Conservation (phyloP, 164 flowering plant genomes). For the Annona squamosa region DNA sequence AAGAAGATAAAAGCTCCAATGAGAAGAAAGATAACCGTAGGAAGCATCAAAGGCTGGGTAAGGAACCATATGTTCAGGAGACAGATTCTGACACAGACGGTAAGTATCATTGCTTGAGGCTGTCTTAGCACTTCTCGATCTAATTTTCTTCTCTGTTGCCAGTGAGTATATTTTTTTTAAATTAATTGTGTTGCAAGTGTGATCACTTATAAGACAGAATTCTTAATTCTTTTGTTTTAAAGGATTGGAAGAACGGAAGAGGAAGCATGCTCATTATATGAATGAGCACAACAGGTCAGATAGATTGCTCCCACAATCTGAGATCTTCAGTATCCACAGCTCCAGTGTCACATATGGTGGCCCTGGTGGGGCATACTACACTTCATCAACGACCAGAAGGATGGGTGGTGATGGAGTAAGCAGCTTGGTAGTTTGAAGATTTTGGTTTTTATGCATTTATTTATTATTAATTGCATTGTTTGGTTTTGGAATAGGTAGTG, state of each 20-base stretch:
- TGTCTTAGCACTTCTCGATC: not conserved
- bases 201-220: not conserved
- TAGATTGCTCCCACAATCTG: slow-evolving; percentile 23
- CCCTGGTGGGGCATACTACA: slow-evolving; percentile 73
- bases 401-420: slow-evolving; percentile 84
- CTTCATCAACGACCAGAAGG: slow-evolving; percentile 67
- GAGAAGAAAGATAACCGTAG: slow-evolving; percentile 23
- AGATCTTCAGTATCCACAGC: slow-evolving; percentile 52
- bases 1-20: slow-evolving; percentile 11
- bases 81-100: slow-evolving; percentile 63
- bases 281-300: slow-evolving; percentile 21
- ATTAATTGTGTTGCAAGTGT: not conserved
- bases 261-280: slow-evolving; percentile 15
- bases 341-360: slow-evolving; percentile 84
- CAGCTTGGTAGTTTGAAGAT: not conserved
- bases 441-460: slow-evolving; percentile 3
- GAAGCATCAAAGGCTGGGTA: slow-evolving; percentile 23
- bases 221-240: not conserved
- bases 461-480: slow-evolving; percentile 2
- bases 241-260: slow-evolving; percentile 26
- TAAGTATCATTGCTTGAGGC: slow-evolving; percentile 11
- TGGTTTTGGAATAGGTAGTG: slow-evolving; percentile 33
- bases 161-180: not conserved
- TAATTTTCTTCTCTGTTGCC: not conserved
- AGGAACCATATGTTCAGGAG: slow-evolving; percentile 55